These are phyloP conservation scores for Venturia pyrina DNA, from an alignment of 2,329 filamentous ascomycete genomes.

Conservation along the genomic window DNA sequence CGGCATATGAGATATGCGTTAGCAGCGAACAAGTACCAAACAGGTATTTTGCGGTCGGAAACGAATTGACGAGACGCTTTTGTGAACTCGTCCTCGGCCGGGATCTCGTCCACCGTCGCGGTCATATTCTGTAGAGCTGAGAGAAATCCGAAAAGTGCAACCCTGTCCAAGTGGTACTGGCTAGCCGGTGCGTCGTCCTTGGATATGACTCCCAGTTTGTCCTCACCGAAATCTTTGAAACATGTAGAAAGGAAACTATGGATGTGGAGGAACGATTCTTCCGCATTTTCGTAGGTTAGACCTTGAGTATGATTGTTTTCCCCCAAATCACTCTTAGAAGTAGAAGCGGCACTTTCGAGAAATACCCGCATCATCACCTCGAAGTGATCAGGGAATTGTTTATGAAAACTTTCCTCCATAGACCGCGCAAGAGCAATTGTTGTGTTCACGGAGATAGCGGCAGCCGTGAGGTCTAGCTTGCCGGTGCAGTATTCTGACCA, in stretches of 20 bases:
- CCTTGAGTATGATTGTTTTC: neutral
- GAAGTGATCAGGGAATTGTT: neutral
- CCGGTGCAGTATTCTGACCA: conserved; percentile 24
- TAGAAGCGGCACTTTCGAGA: neutral
- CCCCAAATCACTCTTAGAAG: neutral
- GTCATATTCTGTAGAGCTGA: neutral
- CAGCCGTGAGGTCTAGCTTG: conserved; percentile 23
- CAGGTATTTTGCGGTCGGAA: neutral
- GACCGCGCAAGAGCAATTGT: conserved; percentile 19
- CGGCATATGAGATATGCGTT: neutral
- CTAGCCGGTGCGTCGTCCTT: neutral
- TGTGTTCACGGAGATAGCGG: conserved; percentile 24
- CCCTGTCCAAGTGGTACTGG: neutral
- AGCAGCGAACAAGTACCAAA: neutral
- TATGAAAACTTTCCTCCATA: neutral
- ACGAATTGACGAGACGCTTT: neutral
- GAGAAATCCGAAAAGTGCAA: neutral
- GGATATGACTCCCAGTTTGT: neutral
- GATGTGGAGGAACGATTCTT: neutral
- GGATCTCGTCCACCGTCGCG: neutral
- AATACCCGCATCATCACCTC: neutral
- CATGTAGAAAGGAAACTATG: neutral
- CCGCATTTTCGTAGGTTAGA: neutral
- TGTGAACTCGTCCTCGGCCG: neutral
- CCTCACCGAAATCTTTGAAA: neutral